phyloP scores from a whole-genome alignment of 139 green algal genomes.

The Haematococcus lacustris region DNA sequence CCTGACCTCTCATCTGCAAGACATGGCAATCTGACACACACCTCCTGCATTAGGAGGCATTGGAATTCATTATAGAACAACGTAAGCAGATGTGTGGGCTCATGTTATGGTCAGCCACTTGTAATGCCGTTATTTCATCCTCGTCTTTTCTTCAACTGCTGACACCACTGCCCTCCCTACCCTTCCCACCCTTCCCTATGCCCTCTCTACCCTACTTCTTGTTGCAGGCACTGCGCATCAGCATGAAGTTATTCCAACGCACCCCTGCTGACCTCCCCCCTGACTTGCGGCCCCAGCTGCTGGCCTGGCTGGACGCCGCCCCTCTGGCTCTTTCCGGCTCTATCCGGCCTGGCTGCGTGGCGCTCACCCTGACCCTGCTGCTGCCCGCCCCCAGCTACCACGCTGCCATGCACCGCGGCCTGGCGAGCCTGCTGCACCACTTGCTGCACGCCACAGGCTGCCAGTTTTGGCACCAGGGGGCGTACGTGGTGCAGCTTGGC shows the following conservation, averaged over 20 bases:
- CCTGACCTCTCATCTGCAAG: no score
- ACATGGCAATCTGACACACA: no score
- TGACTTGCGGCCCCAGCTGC: conserved; percentile 45
- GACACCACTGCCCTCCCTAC: no score
- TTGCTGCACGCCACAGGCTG: conserved; percentile 24
- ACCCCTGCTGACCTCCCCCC: conserved; percentile 67
- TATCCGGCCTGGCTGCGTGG: conserved; percentile 75
- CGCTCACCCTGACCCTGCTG: conserved; percentile 55
- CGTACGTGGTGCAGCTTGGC: conserved; percentile 43
- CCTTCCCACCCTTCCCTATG: not conserved
- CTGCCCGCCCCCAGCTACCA: conserved; percentile 13
- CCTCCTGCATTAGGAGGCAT: no score
- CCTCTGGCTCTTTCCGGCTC: conserved; percentile 49
- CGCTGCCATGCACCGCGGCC: conserved; percentile 5
- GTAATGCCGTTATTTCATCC: no score
- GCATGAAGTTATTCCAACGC: conserved; percentile 71
- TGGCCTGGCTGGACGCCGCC: conserved; percentile 36
- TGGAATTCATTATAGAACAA: no score
- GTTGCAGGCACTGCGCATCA: conserved; percentile 36
- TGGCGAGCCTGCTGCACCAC: conserved; percentile 27
- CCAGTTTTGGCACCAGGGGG: conserved; percentile 38
- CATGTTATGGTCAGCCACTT: no score
- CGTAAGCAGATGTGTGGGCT: no score
- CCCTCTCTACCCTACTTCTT: not conserved
- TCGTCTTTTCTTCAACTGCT: no score